Evolutionary conservation across 129 eudicot genomes (phyloP).

Genomic region (Kitagawia praeruptora): DNA sequence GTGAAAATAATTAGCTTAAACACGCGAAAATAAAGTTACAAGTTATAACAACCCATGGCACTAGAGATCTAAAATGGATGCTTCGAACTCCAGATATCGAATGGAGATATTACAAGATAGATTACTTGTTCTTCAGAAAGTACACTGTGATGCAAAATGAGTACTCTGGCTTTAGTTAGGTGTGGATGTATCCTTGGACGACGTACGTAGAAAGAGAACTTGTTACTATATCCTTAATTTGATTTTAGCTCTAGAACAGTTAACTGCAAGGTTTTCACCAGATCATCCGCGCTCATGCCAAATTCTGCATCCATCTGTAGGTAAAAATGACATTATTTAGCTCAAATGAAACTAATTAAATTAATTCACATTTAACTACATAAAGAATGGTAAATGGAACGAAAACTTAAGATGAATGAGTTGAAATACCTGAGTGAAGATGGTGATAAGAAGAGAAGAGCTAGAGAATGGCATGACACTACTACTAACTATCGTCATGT

Average conservation of each 20-base stretch:
- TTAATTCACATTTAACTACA: neutral
- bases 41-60: neutral
- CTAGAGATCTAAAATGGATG: neutral
- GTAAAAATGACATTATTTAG: neutral
- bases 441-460: conserved; percentile 30
- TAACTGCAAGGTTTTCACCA: neutral
- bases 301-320: conserved; percentile 13
- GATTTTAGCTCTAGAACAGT: neutral
- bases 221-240: neutral
- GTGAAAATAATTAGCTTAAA: conserved; percentile 1
- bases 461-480: conserved; percentile 48
- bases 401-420: neutral
- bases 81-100: neutral
- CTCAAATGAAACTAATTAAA: neutral
- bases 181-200: neutral
- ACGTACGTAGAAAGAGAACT: neutral
- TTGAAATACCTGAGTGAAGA: conserved; percentile 40
- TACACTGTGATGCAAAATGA: neutral
- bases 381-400: neutral
- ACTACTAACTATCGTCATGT: conserved; percentile 31
- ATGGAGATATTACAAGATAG: neutral
- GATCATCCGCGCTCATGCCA: conserved; percentile 9
- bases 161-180: neutral
- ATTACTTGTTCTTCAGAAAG: too few species aligned
- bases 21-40: neutral